Evolutionary conservation across 2,329 filamentous ascomycete species (phyloP), one percentile per base, ranked within the genome.

Genomic region (Penicillium sp.): DNA sequence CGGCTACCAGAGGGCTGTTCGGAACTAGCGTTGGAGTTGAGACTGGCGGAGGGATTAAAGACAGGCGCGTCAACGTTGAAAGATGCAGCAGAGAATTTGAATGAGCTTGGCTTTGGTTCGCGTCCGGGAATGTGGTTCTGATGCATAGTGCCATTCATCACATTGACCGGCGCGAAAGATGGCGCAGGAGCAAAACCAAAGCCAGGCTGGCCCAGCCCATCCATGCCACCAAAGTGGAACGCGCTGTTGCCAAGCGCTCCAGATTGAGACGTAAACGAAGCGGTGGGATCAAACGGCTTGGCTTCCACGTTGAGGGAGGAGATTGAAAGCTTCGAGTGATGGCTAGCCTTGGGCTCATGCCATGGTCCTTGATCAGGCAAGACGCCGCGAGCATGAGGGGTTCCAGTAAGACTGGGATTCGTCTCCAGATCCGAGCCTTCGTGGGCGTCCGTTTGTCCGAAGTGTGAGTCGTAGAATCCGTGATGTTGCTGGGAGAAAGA

Each of bases 221-320:
- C 67, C 54, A 67, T 67, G 38, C 62, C 68, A 35, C 71, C 71
- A 63, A 79, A 77, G 56, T 79, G 75, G 68, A 83, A 82, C 22
- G 71, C 67, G 55, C 73, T 72, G 47, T 72, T 71, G 47, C 76
- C 76, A 15, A 81, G 81, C 2, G 80, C 73, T 60, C 78, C 77
- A 43, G 72, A 72, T 15, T 75, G 77, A 15, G 82, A 77, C 45
- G 76, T 78, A 67, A 85, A 85, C 2, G 81, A 78, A 15, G 78
- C 78, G 38, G 75, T 75, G 6, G 85, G 84, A 57, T 89, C 91
- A 81, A 97, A 97, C 70, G 95, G 91, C 49, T 92, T 90, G 0
- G 94, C 94, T 63, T 89, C 86, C 34, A 96, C 92, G 69, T 98
- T 98, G 67, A 98, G 84, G 66, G 88, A 93, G 0, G 92, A 91